phyloP scores from a whole-genome alignment of 495 filamentous ascomycete genomes.

The Xylaria curta region DNA sequence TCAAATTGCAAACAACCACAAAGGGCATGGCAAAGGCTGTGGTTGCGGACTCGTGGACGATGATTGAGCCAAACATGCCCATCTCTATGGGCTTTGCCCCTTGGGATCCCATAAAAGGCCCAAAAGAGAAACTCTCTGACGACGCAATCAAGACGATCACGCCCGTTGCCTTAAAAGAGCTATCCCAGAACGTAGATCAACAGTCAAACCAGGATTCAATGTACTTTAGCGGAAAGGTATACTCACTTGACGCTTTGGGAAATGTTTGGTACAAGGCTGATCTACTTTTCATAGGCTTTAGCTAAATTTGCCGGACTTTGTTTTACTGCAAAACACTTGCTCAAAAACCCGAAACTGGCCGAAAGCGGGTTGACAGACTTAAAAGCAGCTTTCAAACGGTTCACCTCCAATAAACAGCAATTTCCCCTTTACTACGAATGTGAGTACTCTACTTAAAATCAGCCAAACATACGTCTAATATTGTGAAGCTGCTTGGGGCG shows the following conservation, averaged over 20 bases:
- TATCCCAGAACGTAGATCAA: constrained; percentile 70
- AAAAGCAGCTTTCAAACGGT: constrained; percentile 77
- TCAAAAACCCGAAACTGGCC: constrained; percentile 65
- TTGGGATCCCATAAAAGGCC: constrained; percentile 67
- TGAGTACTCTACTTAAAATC: constrained; percentile 35
- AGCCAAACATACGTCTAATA: constrained; percentile 26
- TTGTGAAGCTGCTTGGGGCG: constrained; percentile 71
- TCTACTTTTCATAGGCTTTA: constrained; percentile 59
- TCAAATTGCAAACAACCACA: constrained; percentile 79
- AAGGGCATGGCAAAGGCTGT: constrained; percentile 83
- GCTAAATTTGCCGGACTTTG: constrained; percentile 83
- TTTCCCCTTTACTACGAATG: constrained; percentile 82
- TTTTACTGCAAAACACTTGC: constrained; percentile 71
- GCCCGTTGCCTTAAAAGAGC: constrained; percentile 66
- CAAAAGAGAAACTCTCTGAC: constrained; percentile 55
- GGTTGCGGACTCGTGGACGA: constrained; percentile 76
- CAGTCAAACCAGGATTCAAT: constrained; percentile 85
- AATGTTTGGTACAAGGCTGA: not conserved
- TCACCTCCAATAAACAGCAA: constrained; percentile 76
- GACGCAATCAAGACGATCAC: constrained; percentile 61
- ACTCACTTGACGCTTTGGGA: not conserved
- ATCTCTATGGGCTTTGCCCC: constrained; percentile 75
- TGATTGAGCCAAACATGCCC: constrained; percentile 77
- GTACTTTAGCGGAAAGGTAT: constrained; percentile 91
- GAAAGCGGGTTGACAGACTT: constrained; percentile 68